These are phyloP conservation scores for Fragosphaeria purpurea DNA, from an alignment of 2,329 filamentous ascomycete species.

Conservation along the genomic window DNA sequence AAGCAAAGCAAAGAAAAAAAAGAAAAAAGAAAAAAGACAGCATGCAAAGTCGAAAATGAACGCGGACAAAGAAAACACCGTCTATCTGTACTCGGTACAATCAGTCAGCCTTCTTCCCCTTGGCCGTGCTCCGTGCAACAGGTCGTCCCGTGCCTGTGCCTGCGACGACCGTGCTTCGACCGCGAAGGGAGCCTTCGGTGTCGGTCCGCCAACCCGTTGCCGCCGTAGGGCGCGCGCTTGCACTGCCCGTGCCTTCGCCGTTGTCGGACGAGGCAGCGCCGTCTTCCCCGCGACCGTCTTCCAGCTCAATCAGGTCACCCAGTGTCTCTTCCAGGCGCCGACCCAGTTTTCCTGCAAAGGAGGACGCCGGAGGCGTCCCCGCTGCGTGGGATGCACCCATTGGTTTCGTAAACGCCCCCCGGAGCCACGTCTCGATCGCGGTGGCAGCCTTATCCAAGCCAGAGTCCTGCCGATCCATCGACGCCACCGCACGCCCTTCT, in stretches of 20 bases:
- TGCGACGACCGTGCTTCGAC: slow-evolving; percentile 20
- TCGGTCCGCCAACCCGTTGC: slow-evolving; percentile 27
- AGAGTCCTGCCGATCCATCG: slow-evolving; percentile 32
- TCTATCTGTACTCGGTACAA: neutral
- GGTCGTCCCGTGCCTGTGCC: slow-evolving; percentile 6
- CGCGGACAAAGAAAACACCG: neutral
- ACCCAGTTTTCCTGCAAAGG: slow-evolving; percentile 9
- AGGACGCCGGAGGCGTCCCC: slow-evolving; percentile 3
- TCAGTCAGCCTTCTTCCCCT: slow-evolving; percentile 39
- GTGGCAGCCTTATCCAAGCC: slow-evolving; percentile 75
- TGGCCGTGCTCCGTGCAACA: slow-evolving; percentile 13
- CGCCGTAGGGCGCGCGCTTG: slow-evolving; percentile 8
- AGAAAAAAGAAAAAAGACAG: neutral
- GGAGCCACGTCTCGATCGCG: slow-evolving; percentile 81
- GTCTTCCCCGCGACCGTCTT: slow-evolving; percentile 51
- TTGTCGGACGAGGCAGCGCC: slow-evolving; percentile 18
- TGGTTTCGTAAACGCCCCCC: slow-evolving; percentile 64
- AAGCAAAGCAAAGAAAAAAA: neutral
- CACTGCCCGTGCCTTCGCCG: slow-evolving; percentile 11
- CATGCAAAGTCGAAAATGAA: neutral
- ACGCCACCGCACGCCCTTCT: slow-evolving; percentile 33
- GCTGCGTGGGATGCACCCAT: slow-evolving; percentile 35
- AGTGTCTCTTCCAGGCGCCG: slow-evolving; percentile 27
- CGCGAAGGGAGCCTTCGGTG: slow-evolving; percentile 27
- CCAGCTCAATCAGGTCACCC: slow-evolving; percentile 62